Conservation (phyloP, 352 stramenopile genomes). For the Globisporangium solare region DNA sequence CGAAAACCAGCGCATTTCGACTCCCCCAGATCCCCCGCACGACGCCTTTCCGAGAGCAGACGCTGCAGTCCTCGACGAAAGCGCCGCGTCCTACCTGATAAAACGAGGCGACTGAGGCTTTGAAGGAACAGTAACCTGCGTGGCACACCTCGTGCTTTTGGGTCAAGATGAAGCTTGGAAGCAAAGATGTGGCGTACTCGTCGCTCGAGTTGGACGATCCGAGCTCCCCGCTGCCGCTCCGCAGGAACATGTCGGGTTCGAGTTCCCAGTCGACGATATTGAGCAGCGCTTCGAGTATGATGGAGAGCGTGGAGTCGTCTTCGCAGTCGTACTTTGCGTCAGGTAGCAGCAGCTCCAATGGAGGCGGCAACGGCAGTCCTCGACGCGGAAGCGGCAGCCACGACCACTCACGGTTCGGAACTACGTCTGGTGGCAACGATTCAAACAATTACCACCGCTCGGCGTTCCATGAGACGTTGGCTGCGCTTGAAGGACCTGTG, state of each 20-base stretch:
- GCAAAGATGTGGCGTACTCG: slow-evolving; percentile 75
- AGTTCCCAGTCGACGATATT: slow-evolving; percentile 37
- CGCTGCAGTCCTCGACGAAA: background rate
- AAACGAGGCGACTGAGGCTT: background rate
- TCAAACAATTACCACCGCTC: slow-evolving; percentile 1
- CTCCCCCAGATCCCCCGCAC: too few relatives aligned
- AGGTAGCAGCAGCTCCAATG: background rate
- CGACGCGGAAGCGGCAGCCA: background rate
- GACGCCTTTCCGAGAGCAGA: background rate
- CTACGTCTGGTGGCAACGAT: background rate
- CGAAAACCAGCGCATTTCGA: too few relatives aligned
- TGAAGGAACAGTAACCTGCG: background rate
- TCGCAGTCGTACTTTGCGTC: background rate
- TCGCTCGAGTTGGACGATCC: slow-evolving; percentile 73
- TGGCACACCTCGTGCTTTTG: too few relatives aligned
- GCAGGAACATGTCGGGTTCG: slow-evolving; percentile 24
- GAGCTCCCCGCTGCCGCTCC: slow-evolving; percentile 22
- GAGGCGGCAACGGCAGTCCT: background rate
- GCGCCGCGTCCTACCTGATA: background rate
- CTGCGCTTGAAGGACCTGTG: slow-evolving; percentile 56
- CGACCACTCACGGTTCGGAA: background rate
- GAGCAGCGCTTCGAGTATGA: slow-evolving; percentile 14
- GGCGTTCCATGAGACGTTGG: slow-evolving; percentile 41
- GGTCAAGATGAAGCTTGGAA: slow-evolving; percentile 54
- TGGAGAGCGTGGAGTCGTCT: slow-evolving; percentile 11